Percentiles rank a stretch among this genome's conserved stretches.
These are phyloP conservation scores for Pyrenochaeta sp. DNA, from an alignment of 2,329 filamentous ascomycete genomes.

Conservation along the genomic window DNA sequence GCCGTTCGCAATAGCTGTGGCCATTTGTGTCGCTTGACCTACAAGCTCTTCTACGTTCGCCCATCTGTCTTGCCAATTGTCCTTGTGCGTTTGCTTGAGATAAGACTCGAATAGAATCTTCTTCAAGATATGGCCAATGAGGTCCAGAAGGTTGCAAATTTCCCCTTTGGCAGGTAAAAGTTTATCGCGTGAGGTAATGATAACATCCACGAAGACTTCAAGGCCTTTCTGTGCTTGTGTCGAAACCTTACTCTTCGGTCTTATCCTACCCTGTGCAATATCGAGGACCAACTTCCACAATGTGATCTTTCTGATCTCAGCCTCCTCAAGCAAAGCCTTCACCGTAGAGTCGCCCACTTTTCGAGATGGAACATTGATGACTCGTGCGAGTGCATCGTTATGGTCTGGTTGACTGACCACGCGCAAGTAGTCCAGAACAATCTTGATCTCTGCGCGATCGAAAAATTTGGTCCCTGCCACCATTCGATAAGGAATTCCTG, in stretches of 20 bases:
- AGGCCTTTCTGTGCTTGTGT: constrained; percentile 66
- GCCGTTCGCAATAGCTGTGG: constrained; percentile 54
- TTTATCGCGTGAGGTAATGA: constrained; percentile 66
- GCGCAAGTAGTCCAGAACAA: constrained; percentile 86
- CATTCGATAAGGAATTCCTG: constrained; percentile 89
- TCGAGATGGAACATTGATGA: constrained; percentile 85
- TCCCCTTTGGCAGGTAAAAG: constrained; percentile 55
- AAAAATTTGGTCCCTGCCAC: constrained; percentile 92
- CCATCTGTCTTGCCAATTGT: constrained; percentile 75
- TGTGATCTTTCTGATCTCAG: constrained; percentile 72
- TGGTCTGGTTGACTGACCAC: constrained; percentile 85
- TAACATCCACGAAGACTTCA: constrained; percentile 65
- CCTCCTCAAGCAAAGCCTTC: constrained; percentile 77
- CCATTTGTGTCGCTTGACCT: constrained; percentile 77
- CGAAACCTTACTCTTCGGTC: constrained; percentile 63
- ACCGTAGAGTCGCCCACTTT: constrained; percentile 83
- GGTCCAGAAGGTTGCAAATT: constrained; percentile 51
- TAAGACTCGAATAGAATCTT: constrained; percentile 79
- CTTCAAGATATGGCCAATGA: constrained; percentile 66
- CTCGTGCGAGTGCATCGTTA: constrained; percentile 82
- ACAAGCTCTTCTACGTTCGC: constrained; percentile 91
- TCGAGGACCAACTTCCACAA: constrained; percentile 79
- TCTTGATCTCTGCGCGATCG: constrained; percentile 87
- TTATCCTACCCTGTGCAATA: constrained; percentile 61
- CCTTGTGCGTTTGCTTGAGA: constrained; percentile 73